Evolutionary conservation across 306 rosid genomes (phyloP).

Genomic region (Myrica gale): DNA sequence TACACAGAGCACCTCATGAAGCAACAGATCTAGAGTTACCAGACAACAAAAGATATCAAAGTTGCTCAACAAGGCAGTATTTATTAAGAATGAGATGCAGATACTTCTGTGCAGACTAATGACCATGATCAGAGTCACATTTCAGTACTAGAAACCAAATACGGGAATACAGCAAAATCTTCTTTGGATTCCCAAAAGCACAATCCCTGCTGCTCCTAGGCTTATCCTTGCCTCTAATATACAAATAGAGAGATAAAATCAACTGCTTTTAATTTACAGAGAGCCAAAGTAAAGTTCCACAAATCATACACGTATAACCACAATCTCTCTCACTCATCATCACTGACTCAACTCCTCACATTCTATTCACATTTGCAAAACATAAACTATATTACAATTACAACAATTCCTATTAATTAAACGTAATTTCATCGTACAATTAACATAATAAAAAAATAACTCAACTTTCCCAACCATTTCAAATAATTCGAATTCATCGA

Average conservation of each 20-base stretch:
- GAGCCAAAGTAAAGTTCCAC: background rate
- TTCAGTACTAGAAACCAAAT: background rate
- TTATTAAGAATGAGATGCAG: background rate
- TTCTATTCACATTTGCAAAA: background rate
- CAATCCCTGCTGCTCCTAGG: background rate
- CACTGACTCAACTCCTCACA: background rate
- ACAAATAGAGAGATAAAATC: background rate
- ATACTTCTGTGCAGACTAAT: background rate
- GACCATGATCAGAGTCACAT: background rate
- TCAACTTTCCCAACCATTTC: background rate
- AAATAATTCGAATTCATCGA: background rate
- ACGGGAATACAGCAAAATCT: background rate
- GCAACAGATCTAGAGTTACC: background rate
- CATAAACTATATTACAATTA: background rate
- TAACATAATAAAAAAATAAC: background rate
- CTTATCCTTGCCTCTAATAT: background rate
- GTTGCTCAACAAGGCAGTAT: background rate
- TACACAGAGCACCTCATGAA: background rate
- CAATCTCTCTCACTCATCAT: background rate
- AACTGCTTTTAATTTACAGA: background rate
- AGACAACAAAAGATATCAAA: background rate
- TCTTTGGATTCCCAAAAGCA: background rate
- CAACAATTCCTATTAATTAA: background rate
- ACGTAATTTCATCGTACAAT: background rate
- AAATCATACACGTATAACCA: background rate